Evolutionary conservation across 257 asterid genomes (phyloP).

Genomic region (Solanum sejunctum): DNA sequence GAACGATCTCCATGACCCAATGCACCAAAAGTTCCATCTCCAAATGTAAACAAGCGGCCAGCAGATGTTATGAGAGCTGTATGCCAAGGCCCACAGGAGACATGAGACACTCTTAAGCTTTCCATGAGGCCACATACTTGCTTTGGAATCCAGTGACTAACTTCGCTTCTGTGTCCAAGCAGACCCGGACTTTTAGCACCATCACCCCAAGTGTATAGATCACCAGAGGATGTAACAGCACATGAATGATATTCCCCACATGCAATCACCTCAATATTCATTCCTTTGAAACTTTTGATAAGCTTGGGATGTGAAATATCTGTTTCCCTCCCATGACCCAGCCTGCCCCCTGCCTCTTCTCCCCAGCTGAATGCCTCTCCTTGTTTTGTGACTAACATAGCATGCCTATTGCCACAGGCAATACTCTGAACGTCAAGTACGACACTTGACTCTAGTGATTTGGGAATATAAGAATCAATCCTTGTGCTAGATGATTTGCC

Average conservation of each 20-base stretch:
- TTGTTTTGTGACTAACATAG: slow-evolving; percentile 61
- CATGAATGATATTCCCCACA: slow-evolving; percentile 80
- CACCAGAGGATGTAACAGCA: slow-evolving; percentile 71
- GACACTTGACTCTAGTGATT: slow-evolving; percentile 52
- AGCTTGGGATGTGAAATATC: slow-evolving; percentile 59
- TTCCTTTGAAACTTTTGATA: slow-evolving; percentile 44
- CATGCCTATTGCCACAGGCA: slow-evolving; percentile 62
- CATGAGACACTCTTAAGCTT: slow-evolving; percentile 49
- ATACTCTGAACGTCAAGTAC: slow-evolving; percentile 61
- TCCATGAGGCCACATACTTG: slow-evolving; percentile 46
- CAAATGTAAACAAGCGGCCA: slow-evolving; percentile 61
- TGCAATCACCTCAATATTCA: slow-evolving; percentile 44
- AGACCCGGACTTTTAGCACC: slow-evolving; percentile 40
- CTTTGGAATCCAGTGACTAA: slow-evolving; percentile 79
- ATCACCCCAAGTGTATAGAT: slow-evolving; percentile 83
- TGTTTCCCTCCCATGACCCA: slow-evolving; percentile 70
- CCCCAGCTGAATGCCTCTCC: slow-evolving; percentile 95
- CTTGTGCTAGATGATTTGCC: slow-evolving; percentile 13
- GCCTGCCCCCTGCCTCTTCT: slow-evolving; percentile 67
- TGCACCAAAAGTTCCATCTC: slow-evolving; percentile 89
- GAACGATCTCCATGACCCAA: slow-evolving; percentile 61
- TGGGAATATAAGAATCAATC: slow-evolving; percentile 47
- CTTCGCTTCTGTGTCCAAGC: slow-evolving; percentile 65
- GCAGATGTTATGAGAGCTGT: slow-evolving; percentile 52
- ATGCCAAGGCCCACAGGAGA: slow-evolving; percentile 94